Evolutionary conservation across 2,329 filamentous ascomycete species (phyloP).

Genomic region (Cladophialophora bantiana): DNA sequence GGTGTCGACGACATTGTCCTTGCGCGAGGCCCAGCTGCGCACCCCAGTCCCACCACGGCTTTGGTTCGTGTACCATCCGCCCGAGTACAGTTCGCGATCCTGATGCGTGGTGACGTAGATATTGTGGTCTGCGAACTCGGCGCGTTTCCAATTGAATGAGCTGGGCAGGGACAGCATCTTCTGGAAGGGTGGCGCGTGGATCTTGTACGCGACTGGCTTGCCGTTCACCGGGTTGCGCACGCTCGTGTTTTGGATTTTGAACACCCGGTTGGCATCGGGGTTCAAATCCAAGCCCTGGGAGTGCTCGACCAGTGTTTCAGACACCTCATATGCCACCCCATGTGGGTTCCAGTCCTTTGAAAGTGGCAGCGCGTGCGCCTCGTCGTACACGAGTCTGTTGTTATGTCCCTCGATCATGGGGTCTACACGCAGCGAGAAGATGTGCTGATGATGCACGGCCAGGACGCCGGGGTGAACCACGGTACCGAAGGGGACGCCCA

Average conservation of each 20-base stretch:
- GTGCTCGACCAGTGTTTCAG: conserved; percentile 56
- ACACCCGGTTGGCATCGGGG: conserved; percentile 58
- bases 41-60: conserved; percentile 62
- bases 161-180: conserved; percentile 61
- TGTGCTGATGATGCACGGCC: conserved; percentile 76
- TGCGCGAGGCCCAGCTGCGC: conserved; percentile 58
- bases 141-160: conserved; percentile 58
- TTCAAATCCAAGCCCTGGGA: conserved; percentile 59
- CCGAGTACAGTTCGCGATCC: conserved; percentile 61
- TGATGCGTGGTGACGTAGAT: conserved; percentile 64
- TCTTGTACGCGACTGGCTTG: conserved; percentile 63
- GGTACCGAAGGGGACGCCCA: conserved; percentile 71
- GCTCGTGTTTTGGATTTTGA: conserved; percentile 65
- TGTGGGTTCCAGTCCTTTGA: conserved; percentile 59
- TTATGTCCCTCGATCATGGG: conserved; percentile 61
- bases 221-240: conserved; percentile 62
- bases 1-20: conserved; percentile 56
- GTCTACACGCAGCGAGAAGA: conserved; percentile 72
- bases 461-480: conserved; percentile 74
- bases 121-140: conserved; percentile 63
- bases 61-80: conserved; percentile 65
- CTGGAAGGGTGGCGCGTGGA: conserved; percentile 64
- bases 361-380: conserved; percentile 67
- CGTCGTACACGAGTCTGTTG: conserved; percentile 64
- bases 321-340: conserved; percentile 59